Percentiles rank a stretch among this genome's conserved stretches.
Evolutionary conservation across 805 yeast species (phyloP).

Genomic region (Candida railenensis): DNA sequence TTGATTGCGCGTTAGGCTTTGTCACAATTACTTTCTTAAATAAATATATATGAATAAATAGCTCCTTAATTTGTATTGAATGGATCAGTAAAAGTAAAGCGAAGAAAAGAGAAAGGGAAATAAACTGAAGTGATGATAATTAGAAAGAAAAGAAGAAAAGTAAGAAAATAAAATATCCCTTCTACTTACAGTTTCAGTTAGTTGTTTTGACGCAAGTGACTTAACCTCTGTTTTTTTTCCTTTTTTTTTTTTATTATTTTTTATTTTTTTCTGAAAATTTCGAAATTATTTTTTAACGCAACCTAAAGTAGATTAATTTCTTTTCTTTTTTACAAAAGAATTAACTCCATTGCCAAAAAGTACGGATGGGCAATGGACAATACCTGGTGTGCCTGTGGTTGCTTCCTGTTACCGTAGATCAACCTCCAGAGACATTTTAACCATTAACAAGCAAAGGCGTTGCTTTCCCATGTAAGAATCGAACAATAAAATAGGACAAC

Average conservation of each 20-base stretch:
- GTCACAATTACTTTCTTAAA: too few species aligned
- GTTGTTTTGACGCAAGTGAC: not conserved
- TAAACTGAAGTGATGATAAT: not conserved
- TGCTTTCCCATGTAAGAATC: too few species aligned
- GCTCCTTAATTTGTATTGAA: not conserved
- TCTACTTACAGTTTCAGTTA: not conserved
- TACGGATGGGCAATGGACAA: not conserved
- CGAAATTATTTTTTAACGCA: not conserved
- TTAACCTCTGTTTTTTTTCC: not conserved
- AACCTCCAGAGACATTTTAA: too few species aligned
- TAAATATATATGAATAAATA: slow-evolving; percentile 1
- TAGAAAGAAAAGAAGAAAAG: not conserved
- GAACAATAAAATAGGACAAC: too few species aligned
- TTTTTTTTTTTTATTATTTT: not conserved
- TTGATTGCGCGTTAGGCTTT: too few species aligned
- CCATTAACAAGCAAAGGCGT: too few species aligned
- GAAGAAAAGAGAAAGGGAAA: not conserved
- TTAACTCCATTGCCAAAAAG: not conserved
- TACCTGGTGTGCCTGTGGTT: not conserved
- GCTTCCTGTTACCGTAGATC: too few species aligned
- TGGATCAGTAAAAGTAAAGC: not conserved
- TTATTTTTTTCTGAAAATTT: not conserved
- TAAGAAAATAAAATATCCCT: not conserved
- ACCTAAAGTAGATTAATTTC: not conserved
- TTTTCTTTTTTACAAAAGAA: not conserved